Evolutionary conservation across 2,329 filamentous ascomycete species (phyloP).

Genomic region (Chrysosporium keratinophilum): DNA sequence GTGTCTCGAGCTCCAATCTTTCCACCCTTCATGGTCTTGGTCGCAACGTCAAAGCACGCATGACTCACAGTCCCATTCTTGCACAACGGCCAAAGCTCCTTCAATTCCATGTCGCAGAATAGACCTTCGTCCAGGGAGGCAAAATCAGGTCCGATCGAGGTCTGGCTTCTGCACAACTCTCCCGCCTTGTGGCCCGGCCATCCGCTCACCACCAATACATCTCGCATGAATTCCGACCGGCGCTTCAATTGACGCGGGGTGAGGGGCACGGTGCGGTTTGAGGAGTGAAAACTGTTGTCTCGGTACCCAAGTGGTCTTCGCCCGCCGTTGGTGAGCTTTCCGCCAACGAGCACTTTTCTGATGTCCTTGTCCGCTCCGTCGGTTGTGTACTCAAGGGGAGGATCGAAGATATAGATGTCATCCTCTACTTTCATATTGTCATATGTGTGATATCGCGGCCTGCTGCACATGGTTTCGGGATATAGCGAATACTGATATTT

Average conservation of each 20-base stretch:
- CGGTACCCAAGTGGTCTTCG: background rate
- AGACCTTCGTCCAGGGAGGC: slow-evolving; percentile 23
- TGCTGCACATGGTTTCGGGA: slow-evolving; percentile 5
- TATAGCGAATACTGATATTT: background rate
- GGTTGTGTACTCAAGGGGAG: slow-evolving; percentile 20
- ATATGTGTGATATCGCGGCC: slow-evolving; percentile 4
- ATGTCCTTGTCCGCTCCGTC: slow-evolving; percentile 17
- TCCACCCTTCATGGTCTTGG: slow-evolving; percentile 1
- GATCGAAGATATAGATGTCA: slow-evolving; percentile 22
- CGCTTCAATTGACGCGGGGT: slow-evolving; percentile 10
- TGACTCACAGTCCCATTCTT: background rate
- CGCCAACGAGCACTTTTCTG: slow-evolving; percentile 9
- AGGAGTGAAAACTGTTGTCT: background rate
- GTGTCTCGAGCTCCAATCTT: slow-evolving; percentile 2
- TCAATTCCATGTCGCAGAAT: slow-evolving; percentile 28
- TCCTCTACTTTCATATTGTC: slow-evolving; percentile 19
- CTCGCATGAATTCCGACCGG: slow-evolving; percentile 13
- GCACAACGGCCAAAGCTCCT: slow-evolving; percentile 24
- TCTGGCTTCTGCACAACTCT: slow-evolving; percentile 24
- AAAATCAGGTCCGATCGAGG: slow-evolving; percentile 26
- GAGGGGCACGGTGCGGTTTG: slow-evolving; percentile 6
- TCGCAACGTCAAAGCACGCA: slow-evolving; percentile 5
- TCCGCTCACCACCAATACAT: slow-evolving; percentile 20
- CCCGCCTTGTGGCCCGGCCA: slow-evolving; percentile 23
- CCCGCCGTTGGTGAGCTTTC: background rate